A percentile compares a stretch with the other conserved stretches of the same genome.
These are phyloP conservation scores for Nakaseomyces sp. DNA, from an alignment of 1,139 yeast species.

Conservation along the genomic window DNA sequence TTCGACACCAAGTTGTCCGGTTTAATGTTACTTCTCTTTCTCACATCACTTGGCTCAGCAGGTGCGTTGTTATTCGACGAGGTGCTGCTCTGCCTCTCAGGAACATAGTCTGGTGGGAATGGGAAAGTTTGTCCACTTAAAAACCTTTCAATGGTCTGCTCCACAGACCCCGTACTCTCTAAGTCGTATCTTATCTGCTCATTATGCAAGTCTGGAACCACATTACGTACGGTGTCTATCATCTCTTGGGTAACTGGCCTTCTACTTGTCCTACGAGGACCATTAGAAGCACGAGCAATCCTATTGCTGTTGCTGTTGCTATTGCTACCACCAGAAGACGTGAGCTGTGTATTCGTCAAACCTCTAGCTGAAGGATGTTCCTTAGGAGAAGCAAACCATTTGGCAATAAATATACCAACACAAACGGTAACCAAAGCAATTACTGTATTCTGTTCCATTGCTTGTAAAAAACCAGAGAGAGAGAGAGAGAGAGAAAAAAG, in stretches of 20 bases:
- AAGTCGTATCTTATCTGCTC: conserved; percentile 57
- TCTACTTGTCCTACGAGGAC: conserved; percentile 17
- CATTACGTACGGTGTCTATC: conserved; percentile 72
- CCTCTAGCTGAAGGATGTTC: conserved; percentile 5
- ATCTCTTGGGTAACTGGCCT: conserved; percentile 61
- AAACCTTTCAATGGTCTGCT: conserved; percentile 60
- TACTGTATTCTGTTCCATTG: conserved; percentile 3
- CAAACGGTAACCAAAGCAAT: background rate
- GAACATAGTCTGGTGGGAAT: conserved; percentile 42
- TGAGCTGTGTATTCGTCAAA: conserved; percentile 2
- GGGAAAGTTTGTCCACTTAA: conserved; percentile 57
- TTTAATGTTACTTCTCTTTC: conserved; percentile 25
- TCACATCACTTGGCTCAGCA: conserved; percentile 18
- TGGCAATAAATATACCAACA: conserved; percentile 1
- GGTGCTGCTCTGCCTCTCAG: conserved; percentile 5
- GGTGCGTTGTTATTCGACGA: background rate
- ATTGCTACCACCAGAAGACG: conserved; percentile 2
- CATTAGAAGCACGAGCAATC: conserved; percentile 13
- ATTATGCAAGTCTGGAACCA: conserved; percentile 60
- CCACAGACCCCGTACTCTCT: conserved; percentile 64
- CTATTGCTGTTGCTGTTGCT: conserved; percentile 8
- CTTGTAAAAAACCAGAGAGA: too few species aligned
- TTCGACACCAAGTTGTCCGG: conserved; percentile 27
- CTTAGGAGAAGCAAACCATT: conserved; percentile 5
- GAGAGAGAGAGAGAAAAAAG: too few species aligned